Base-by-base conservation (phyloP, 345 rosid genomes). In the Salix arbutifolia region DNA sequence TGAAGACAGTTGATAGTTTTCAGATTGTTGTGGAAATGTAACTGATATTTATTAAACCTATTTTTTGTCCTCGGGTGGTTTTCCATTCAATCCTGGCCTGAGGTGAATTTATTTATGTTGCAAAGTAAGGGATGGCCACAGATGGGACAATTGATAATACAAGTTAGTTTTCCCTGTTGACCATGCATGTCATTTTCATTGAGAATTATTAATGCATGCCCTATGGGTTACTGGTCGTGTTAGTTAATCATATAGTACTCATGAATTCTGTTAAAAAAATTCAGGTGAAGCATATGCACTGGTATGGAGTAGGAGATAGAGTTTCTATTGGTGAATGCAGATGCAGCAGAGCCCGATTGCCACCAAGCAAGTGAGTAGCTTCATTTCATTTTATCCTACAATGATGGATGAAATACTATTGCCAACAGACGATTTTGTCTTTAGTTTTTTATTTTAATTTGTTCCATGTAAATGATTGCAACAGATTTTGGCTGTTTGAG, bases 401-500 rank as follows among this genome's bases (percentile, higher is more conserved):
- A 18, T 67, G 26, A 44, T 75, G 48, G 26, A 74, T 46, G 28
- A 46, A 12, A 31, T 12, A 35, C 16, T 48, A 2, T 21, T 52
- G 8, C 65, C 28, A 60, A 60, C 65, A 60, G 28, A 26, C 28
- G 3, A 25, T 60, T 25, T 60, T 60, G 28, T 19, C 23, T 40
- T 10, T 10, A 40, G 44, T 10, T 40, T 40, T 40, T 2, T 40
- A 40, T 40, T 60, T 60, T 60, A 60, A 60, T 60, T 60, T 19
- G 65, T 4, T 46, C 50, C 17, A 46, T 33, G n/a, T 78, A 74
- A 56, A 72, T 46, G 70, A 4, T 74, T 81, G 64, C 69, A 73
- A 75, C 92, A 92, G 97, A 81, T 93, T 89, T 89, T 95, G 99
- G 99, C 84, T 95, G 87, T 95, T 95, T 72, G 96, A 93, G 86